Evolutionary conservation across 1,139 yeast genomes (phyloP), one percentile per base, ranked within the genome.

Genomic region (Sugiyamaella novakii): DNA sequence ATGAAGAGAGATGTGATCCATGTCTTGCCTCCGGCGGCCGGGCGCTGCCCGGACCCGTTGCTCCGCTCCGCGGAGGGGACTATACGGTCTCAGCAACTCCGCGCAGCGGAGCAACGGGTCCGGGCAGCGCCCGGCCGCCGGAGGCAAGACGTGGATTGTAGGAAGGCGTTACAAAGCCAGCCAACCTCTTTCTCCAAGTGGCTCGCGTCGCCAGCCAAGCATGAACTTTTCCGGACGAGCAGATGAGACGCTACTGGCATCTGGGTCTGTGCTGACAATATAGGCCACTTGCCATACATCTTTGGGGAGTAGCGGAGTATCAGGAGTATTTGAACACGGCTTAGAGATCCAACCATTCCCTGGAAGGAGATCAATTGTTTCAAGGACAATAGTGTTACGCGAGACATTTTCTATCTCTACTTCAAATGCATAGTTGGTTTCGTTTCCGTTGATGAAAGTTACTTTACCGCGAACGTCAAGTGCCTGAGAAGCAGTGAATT

Each of bases 101-200:
- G 33, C 33, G 33, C 8, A 29, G 33, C 38, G 38, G 40, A 36
- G 30, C 30, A 7, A 24, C 30, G 40, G 38, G 38, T 34, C 38
- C 22, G 38, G 36, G 38, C 25, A 21, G 24, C 8, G n/a, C 38
- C 36, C 38, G 22, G 38, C 38, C 38, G 38, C 38, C 38, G 38
- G 38, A 34, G 38, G 38, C 38, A 22, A 8, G 8, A 18, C 10
- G 19, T 17, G 19, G 4, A 4, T 11, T 5, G 5, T 6, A 21
- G 33, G 6, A 25, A 3, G 29, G 21, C 14, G 11, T 33, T 14
- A 42, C 17, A 34, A 31, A 17, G 66, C 64, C 46, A 66, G 55
- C 64, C 69, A 66, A 1, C 72, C 72, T 48, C 59, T 56, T 41
- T 65, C 66, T 1, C 72, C 72, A 42, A 68, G 49, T 7, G 69